A percentile compares a stretch with the other conserved stretches of the same genome.
These are phyloP conservation scores for Ramalina peruviana DNA, from an alignment of 495 filamentous ascomycete species.

Conservation along the genomic window DNA sequence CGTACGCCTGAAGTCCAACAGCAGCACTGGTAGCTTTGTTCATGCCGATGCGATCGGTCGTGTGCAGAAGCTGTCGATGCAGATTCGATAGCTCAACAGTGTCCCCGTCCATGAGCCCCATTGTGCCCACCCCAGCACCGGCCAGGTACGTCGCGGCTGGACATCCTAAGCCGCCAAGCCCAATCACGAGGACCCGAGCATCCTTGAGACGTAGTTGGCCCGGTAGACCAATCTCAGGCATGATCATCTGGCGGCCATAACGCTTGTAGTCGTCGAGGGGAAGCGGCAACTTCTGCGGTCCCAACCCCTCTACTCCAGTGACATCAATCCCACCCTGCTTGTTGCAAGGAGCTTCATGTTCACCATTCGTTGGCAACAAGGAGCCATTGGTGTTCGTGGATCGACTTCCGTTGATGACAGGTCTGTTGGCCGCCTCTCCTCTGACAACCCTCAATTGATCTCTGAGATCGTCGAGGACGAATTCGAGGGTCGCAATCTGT, in stretches of 20 bases:
- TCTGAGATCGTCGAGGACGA: neutral
- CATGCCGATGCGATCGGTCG: conserved; percentile 53
- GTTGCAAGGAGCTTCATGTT: neutral
- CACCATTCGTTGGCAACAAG: too few species aligned
- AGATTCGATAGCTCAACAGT: conserved; percentile 80
- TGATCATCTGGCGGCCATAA: conserved; percentile 87
- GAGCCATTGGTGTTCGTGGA: neutral
- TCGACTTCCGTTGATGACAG: neutral
- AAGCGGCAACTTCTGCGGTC: neutral
- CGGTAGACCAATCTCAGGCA: conserved; percentile 68
- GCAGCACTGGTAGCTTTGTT: conserved; percentile 72
- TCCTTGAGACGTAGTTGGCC: conserved; percentile 72
- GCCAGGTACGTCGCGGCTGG: conserved; percentile 83
- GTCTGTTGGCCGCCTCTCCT: neutral
- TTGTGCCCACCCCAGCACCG: conserved; percentile 68
- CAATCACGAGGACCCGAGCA: conserved; percentile 67
- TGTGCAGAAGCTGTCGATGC: conserved; percentile 81
- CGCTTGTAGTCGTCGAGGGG: conserved; percentile 53
- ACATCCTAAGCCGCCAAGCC: conserved; percentile 83
- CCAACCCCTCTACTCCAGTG: neutral
- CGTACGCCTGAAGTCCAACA: conserved; percentile 46
- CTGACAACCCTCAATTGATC: neutral
- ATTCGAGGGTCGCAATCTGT: conserved; percentile 2
- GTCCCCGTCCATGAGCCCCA: conserved; percentile 82
- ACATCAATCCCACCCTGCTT: neutral